phyloP scores from a whole-genome alignment of 2,329 filamentous ascomycete species.

The Leptographium lundbergii region DNA sequence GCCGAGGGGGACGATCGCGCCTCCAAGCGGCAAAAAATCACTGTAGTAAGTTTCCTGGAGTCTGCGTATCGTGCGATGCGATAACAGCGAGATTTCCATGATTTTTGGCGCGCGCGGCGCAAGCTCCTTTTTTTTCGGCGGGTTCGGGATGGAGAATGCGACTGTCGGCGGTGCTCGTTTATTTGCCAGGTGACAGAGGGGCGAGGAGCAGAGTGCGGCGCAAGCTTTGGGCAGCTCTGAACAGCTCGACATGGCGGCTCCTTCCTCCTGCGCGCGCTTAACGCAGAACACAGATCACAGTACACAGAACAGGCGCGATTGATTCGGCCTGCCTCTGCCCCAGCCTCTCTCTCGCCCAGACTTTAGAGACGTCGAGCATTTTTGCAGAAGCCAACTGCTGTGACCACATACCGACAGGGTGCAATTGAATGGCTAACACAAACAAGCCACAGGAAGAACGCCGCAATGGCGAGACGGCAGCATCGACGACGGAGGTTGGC shows the following conservation, averaged over 20 bases:
- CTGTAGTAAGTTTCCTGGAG: slow-evolving; percentile 23
- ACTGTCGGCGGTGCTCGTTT: not conserved
- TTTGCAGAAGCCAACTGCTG: not conserved
- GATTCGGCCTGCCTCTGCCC: too few relatives aligned
- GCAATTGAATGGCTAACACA: not conserved
- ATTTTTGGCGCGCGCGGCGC: not conserved
- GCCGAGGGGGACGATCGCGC: slow-evolving; percentile 39
- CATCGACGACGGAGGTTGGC: slow-evolving; percentile 60
- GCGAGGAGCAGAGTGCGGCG: not conserved
- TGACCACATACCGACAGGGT: not conserved
- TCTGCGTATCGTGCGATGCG: not conserved
- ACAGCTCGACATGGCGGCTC: not conserved
- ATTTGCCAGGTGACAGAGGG: not conserved
- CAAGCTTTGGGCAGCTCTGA: not conserved
- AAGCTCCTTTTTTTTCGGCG: not conserved
- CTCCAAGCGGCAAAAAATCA: slow-evolving; percentile 41
- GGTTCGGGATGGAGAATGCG: not conserved
- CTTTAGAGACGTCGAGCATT: not conserved
- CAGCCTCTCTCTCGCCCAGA: too few relatives aligned
- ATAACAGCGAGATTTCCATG: not conserved
- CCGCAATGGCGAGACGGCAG: slow-evolving; percentile 46
- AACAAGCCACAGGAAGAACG: slow-evolving; percentile 17
- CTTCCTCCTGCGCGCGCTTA: not conserved
- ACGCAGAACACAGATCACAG: too few relatives aligned
- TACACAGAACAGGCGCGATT: not conserved